Evolutionary conservation across 2,329 filamentous ascomycete species (phyloP).

Genomic region (Pyrenophora seminiperda): DNA sequence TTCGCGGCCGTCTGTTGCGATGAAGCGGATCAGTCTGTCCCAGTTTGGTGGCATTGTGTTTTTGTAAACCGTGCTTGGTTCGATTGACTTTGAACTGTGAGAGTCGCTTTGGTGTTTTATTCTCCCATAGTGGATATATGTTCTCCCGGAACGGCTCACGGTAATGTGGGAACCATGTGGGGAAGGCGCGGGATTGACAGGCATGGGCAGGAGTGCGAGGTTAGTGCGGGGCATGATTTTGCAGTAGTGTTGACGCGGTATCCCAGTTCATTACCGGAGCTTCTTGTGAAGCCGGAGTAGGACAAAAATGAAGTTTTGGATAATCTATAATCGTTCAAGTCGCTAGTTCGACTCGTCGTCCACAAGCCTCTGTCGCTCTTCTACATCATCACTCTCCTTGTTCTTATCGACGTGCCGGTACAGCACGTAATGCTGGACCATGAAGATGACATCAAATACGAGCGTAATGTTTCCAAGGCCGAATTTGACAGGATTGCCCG

Average conservation of each 20-base stretch:
- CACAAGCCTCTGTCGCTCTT: conserved; percentile 34
- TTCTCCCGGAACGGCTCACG: conserved; percentile 21
- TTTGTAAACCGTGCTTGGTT: neutral
- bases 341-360: conserved; percentile 7
- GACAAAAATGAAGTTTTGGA: no score
- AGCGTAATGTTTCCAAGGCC: conserved; percentile 84
- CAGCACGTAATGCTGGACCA: conserved; percentile 84
- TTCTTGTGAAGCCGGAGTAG: no score
- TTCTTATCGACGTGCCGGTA: conserved; percentile 57
- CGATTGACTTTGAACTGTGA: neutral
- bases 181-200: conserved; percentile 16
- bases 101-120: neutral
- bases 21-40: conserved; percentile 62
- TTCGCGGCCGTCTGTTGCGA: conserved; percentile 56
- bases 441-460: conserved; percentile 83
- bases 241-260: no score
- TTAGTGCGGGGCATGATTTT: conserved; percentile 5
- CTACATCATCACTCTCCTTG: conserved; percentile 36
- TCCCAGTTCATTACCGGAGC: no score
- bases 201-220: no score
- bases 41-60: conserved; percentile 46
- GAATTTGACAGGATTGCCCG: conserved; percentile 90
- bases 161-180: conserved; percentile 23
- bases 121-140: conserved; percentile 21
- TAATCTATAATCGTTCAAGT: no score